phyloP scores from a whole-genome alignment of 2,329 filamentous ascomycete species.

The Chaetothyriales sp. region DNA sequence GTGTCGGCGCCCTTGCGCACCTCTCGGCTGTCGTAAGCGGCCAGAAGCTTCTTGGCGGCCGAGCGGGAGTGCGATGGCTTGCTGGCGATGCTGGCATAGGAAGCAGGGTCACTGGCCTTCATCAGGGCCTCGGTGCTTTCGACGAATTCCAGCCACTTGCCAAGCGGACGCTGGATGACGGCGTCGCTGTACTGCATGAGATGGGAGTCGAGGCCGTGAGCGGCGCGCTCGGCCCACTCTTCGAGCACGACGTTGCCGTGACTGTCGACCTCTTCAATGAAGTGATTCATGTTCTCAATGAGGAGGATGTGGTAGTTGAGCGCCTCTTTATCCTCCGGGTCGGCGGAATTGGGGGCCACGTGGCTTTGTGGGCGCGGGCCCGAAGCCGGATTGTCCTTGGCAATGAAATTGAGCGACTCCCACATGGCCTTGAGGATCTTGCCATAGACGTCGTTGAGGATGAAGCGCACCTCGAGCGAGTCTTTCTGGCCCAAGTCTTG shows the following conservation, averaged over 20 bases:
- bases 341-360: slow-evolving; percentile 28
- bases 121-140: slow-evolving; percentile 70
- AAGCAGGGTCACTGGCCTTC: slow-evolving; percentile 22
- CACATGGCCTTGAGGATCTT: slow-evolving; percentile 92
- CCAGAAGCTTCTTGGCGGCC: slow-evolving; percentile 74
- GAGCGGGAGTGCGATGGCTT: slow-evolving; percentile 72
- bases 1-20: slow-evolving; percentile 81
- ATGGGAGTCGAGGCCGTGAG: slow-evolving; percentile 69
- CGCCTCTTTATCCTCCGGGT: slow-evolving; percentile 85
- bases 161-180: slow-evolving; percentile 76
- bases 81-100: slow-evolving; percentile 50
- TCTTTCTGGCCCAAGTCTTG: slow-evolving; percentile 38
- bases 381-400: slow-evolving; percentile 51
- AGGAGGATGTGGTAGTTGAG: slow-evolving; percentile 94
- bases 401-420: slow-evolving; percentile 90
- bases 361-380: slow-evolving; percentile 22
- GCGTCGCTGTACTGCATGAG: slow-evolving; percentile 75
- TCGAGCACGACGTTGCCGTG: slow-evolving; percentile 61
- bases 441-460: slow-evolving; percentile 75
- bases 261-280: slow-evolving; percentile 76
- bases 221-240: slow-evolving; percentile 68
- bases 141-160: slow-evolving; percentile 72
- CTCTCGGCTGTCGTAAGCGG: slow-evolving; percentile 68
- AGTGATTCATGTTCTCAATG: slow-evolving; percentile 99
- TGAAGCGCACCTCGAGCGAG: slow-evolving; percentile 55